Evolutionary conservation across 192 early-diverging fungal genomes (phyloP), one percentile per base, ranked within the genome.

Genomic region (Backusella liffmaniae): DNA sequence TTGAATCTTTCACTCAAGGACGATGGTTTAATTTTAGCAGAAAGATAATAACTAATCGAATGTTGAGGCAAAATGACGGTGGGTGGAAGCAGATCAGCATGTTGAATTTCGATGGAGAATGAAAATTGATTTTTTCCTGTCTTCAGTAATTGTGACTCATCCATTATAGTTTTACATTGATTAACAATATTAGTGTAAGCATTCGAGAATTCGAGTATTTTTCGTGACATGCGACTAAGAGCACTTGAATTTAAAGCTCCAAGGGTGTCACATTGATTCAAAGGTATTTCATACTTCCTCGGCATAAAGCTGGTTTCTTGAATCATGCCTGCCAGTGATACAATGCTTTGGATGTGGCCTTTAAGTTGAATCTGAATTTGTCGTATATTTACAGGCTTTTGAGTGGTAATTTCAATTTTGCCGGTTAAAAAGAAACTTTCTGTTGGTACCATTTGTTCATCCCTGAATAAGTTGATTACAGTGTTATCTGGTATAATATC

Each of bases 1-100:
- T 72, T 72, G 26, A 72, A 15, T 10, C 32, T 26, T 51, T 72
- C 71, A 12, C 30, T 36, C 9, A 72, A 2, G 1, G 71, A 72
- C 9, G 21, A 30, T n/a, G 32, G 46, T 32, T 53, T 72, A 30
- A 72, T n/a, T 35, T 72, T 72, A 21, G 30, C 51, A 13, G 7
- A 53, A 35, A 72, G 71, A 12, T 72, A 15, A 35, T 72, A 72
- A 3, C 4, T 26, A 9, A 72, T 72, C 32, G 23, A 53, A 53
- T 72, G 71, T 8, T 72, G 41, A n/a, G 71, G 71, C 5, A 72
- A 53, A 34, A 35, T 30, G 7, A 72, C 3, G 5, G 71, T 51
- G 0, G 32, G 30, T 18, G 71, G 71, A 10, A 72, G 18, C 1
- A 13, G 29, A n/a, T 51, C 13, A 4, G 30, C 49, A 56, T 72